Percentiles rank a stretch among this genome's conserved stretches.
Conservation (phyloP, 331 rosid genomes). For the Prunus yedoensis region DNA sequence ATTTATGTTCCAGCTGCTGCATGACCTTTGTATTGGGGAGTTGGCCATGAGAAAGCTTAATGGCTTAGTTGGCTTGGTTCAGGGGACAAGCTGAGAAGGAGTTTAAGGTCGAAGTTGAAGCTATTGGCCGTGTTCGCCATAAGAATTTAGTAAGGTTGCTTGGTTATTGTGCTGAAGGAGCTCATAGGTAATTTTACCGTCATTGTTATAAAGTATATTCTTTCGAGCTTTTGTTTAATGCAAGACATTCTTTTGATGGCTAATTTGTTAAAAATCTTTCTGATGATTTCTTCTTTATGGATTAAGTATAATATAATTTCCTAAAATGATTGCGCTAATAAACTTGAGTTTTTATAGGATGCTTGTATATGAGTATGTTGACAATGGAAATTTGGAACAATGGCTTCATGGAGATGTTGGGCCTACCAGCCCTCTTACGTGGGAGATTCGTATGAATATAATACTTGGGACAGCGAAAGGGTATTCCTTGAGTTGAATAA, state of each 20-base stretch:
- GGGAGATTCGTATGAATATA: conserved; percentile 66
- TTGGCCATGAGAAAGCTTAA: conserved; percentile 13
- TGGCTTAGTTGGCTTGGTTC: conserved; percentile 3
- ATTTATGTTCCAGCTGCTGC: not conserved
- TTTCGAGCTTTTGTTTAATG: not conserved
- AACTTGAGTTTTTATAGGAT: conserved; percentile 39
- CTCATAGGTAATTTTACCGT: conserved; percentile 48
- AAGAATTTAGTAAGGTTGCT: conserved; percentile 67
- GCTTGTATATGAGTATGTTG: conserved; percentile 66
- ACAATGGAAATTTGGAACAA: conserved; percentile 69
- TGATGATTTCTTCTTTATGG: not conserved
- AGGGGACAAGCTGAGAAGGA: conserved; percentile 82
- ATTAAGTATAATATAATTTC: not conserved
- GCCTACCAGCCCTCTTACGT: conserved; percentile 55
- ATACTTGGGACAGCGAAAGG: conserved; percentile 73
- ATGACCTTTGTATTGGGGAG: not conserved
- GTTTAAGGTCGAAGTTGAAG: conserved; percentile 73
- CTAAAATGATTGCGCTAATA: conserved; percentile 2
- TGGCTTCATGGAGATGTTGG: conserved; percentile 75
- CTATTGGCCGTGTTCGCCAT: conserved; percentile 71
- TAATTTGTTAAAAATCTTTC: not conserved
- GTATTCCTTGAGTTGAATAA: conserved; percentile 27
- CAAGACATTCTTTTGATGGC: not conserved
- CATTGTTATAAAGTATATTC: not conserved
- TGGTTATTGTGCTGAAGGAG: conserved; percentile 71